Evolutionary conservation across 768 basidiomycete genomes (phyloP).

Genomic region (Crepidotus variabilis): DNA sequence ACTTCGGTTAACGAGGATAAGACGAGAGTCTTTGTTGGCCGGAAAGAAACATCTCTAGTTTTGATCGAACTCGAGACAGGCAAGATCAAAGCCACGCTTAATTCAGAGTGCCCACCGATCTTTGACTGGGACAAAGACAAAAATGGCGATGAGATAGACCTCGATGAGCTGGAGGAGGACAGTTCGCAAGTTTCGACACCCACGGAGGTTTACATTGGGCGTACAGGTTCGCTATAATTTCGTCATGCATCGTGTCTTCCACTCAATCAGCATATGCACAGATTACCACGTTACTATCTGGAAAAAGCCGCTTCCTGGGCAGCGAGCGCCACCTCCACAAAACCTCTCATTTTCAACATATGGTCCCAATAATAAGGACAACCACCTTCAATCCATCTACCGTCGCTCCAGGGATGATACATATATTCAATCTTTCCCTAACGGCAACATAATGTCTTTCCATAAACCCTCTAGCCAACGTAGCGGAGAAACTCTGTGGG

Average conservation of each 20-base stretch:
- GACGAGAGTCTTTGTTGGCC: constrained; percentile 79
- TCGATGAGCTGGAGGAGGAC: constrained; percentile 41
- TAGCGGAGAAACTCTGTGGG: constrained; percentile 48
- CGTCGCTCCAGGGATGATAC: constrained; percentile 70
- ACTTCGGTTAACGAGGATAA: constrained; percentile 59
- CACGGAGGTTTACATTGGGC: constrained; percentile 47
- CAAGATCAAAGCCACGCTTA: constrained; percentile 68
- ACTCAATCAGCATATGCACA: constrained; percentile 20
- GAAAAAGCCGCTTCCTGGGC: constrained; percentile 40
- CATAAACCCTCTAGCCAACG: constrained; percentile 25
- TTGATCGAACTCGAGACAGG: constrained; percentile 79
- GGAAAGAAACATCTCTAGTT: constrained; percentile 82
- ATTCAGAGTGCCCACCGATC: constrained; percentile 61
- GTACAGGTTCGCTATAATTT: constrained; percentile 36
- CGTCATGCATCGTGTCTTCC: not conserved
- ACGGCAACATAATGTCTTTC: constrained; percentile 78
- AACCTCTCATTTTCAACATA: constrained; percentile 89
- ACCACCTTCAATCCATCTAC: constrained; percentile 67
- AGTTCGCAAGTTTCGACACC: constrained; percentile 31
- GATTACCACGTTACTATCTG: constrained; percentile 91
- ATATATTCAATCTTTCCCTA: constrained; percentile 79
- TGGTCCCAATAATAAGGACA: constrained; percentile 88
- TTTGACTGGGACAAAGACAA: constrained; percentile 55
- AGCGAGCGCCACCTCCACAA: constrained; percentile 49
- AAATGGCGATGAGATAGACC: constrained; percentile 36